These are phyloP conservation scores for Suillus lakei DNA, from an alignment of 768 basidiomycete genomes.

Conservation along the genomic window DNA sequence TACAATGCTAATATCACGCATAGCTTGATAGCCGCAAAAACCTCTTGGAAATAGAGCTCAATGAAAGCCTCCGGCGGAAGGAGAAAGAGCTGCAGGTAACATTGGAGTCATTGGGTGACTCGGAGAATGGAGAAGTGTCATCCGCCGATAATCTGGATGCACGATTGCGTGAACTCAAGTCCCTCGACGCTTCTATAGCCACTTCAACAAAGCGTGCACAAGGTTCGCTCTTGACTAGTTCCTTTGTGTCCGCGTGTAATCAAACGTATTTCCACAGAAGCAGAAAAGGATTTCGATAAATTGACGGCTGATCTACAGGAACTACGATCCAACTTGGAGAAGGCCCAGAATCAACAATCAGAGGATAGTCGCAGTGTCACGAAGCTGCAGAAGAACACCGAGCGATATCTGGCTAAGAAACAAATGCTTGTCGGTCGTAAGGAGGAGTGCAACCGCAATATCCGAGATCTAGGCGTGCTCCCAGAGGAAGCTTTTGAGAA, in stretches of 20 bases:
- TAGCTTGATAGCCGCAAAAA: conserved; percentile 74
- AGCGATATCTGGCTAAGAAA: conserved; percentile 91
- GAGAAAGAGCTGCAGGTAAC: conserved; percentile 78
- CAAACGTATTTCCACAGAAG: conserved; percentile 43
- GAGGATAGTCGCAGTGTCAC: conserved; percentile 88
- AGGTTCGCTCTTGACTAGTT: conserved; percentile 39
- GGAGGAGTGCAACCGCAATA: conserved; percentile 94
- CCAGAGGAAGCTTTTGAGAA: conserved; percentile 98
- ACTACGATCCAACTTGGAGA: conserved; percentile 67
- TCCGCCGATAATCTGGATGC: conserved; percentile 72
- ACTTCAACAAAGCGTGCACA: conserved; percentile 65
- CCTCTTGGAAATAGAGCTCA: conserved; percentile 88
- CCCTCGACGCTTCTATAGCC: conserved; percentile 69
- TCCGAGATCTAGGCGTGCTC: conserved; percentile 93
- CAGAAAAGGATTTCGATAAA: conserved; percentile 76
- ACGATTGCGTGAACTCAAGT: conserved; percentile 68
- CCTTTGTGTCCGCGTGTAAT: background rate
- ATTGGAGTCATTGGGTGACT: conserved; percentile 76
- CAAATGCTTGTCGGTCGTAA: conserved; percentile 84
- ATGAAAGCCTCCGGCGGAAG: conserved; percentile 82
- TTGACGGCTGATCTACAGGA: conserved; percentile 68
- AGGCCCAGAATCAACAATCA: conserved; percentile 76
- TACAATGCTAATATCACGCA: background rate
- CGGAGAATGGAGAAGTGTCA: conserved; percentile 55
- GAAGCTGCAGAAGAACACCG: conserved; percentile 94